Evolutionary conservation across 495 filamentous ascomycete genomes (phyloP).

Genomic region (Jackrogersella multiformis): DNA sequence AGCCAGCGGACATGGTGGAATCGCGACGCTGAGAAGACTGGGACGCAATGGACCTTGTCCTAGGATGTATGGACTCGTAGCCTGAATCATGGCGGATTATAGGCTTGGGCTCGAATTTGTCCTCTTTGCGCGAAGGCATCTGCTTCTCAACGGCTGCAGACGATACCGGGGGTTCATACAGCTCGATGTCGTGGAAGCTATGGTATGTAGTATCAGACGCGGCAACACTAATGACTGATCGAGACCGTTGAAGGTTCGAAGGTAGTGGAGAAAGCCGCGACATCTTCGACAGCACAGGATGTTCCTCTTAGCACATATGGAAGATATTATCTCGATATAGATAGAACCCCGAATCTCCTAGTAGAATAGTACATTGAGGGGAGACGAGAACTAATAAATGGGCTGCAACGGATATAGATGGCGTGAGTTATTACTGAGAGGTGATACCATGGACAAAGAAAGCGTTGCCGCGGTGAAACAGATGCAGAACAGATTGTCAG

Average conservation of each 20-base stretch:
- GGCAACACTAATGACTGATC: slow-evolving; percentile 53
- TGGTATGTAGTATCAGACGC: slow-evolving; percentile 57
- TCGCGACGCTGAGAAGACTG: slow-evolving; percentile 39
- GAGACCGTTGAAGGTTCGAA: slow-evolving; percentile 46
- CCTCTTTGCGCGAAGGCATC: slow-evolving; percentile 22
- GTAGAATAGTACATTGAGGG: not conserved
- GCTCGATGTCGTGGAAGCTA: slow-evolving; percentile 57
- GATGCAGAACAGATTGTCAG: slow-evolving; percentile 5
- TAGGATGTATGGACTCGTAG: slow-evolving; percentile 54
- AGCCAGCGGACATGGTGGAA: slow-evolving; percentile 40
- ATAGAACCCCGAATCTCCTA: not conserved
- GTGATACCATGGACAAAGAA: slow-evolving; percentile 9
- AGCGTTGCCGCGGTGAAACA: slow-evolving; percentile 29
- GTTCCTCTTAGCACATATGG: slow-evolving; percentile 26
- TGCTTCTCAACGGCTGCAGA: slow-evolving; percentile 11
- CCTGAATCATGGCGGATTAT: slow-evolving; percentile 61
- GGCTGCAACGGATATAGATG: not conserved
- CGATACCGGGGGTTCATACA: slow-evolving; percentile 43
- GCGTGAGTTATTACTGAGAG: not conserved
- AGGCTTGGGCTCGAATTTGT: slow-evolving; percentile 40
- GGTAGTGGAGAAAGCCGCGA: slow-evolving; percentile 44
- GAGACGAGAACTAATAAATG: not conserved
- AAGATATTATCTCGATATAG: not conserved
- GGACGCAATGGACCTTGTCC: slow-evolving; percentile 36
- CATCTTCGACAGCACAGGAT: slow-evolving; percentile 39